A percentile compares a stretch with the other conserved stretches of the same genome.
phyloP scores from a whole-genome alignment of 2,329 filamentous ascomycete species.

The Colletotrichum sp. region DNA sequence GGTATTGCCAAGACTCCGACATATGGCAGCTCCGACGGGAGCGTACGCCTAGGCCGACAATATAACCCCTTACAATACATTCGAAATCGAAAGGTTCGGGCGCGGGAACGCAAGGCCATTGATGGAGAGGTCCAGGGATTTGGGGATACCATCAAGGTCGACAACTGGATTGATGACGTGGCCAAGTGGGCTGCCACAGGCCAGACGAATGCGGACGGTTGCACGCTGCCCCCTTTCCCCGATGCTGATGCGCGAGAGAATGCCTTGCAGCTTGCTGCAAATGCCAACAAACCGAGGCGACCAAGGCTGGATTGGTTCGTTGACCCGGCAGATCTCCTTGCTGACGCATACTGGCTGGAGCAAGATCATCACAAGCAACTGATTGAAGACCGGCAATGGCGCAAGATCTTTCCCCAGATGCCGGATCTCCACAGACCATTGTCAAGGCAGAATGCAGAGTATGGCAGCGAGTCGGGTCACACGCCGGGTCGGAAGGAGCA shows the following conservation, averaged over 20 bases:
- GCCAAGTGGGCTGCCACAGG: constrained; percentile 50
- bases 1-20: constrained; percentile 29
- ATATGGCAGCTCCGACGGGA: constrained; percentile 35
- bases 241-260: constrained; percentile 46
- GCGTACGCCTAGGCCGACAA: constrained; percentile 61
- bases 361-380: constrained; percentile 79
- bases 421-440: constrained; percentile 29
- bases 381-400: constrained; percentile 80
- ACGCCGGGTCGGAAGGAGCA: not conserved
- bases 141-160: constrained; percentile 73
- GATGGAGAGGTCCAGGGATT: constrained; percentile 80
- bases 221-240: constrained; percentile 50
- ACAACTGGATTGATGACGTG: constrained; percentile 78
- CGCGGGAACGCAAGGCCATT: constrained; percentile 76
- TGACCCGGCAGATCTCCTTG: constrained; percentile 83
- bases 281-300: constrained; percentile 66
- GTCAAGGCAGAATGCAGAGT: constrained; percentile 29
- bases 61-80: constrained; percentile 96
- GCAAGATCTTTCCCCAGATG: constrained; percentile 67
- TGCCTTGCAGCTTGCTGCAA: constrained; percentile 43
- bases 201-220: constrained; percentile 32
- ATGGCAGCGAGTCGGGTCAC: constrained; percentile 9
- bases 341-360: constrained; percentile 91
- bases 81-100: constrained; percentile 85
- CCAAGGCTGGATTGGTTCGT: constrained; percentile 86